Evolutionary conservation across 441 rosid genomes (phyloP).

Genomic region (Isatis lusitanica): DNA sequence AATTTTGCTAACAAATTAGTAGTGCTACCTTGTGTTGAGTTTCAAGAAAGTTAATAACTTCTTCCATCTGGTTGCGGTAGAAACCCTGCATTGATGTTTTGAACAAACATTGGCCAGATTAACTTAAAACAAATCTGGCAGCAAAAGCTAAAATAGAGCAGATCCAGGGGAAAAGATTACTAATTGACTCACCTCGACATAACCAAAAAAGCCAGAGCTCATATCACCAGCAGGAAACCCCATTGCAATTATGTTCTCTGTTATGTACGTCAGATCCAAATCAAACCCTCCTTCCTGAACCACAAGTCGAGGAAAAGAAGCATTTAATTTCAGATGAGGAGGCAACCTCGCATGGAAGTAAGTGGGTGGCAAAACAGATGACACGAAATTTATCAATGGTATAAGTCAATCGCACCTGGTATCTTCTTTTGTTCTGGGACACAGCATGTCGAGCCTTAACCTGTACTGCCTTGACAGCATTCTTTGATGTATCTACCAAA

Average conservation of each 20-base stretch:
- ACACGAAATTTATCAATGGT: background rate
- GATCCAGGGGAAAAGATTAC: background rate
- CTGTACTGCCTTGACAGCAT: conserved; percentile 96
- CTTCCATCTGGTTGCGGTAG: conserved; percentile 99
- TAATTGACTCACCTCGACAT: conserved; percentile 63
- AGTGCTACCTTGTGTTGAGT: conserved; percentile 82
- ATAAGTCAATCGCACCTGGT: conserved; percentile 55
- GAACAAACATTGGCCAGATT: background rate
- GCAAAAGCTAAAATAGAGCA: background rate
- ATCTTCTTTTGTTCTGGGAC: conserved; percentile 96
- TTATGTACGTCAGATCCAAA: conserved; percentile 89
- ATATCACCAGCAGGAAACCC: conserved; percentile 97
- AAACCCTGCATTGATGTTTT: conserved; percentile 69
- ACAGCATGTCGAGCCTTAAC: conserved; percentile 98
- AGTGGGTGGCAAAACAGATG: background rate
- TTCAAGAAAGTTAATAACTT: conserved; percentile 95
- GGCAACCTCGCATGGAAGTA: conserved; percentile 13
- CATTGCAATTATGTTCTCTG: conserved; percentile 94
- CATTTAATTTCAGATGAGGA: background rate
- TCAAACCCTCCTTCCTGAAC: conserved; percentile 95
- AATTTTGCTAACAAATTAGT: background rate
- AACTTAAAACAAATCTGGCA: background rate
- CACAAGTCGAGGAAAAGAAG: conserved; percentile 12
- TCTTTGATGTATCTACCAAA: conserved; percentile 87
- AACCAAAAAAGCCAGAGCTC: conserved; percentile 96